Evolutionary conservation across 805 yeast genomes (phyloP), one percentile per base, ranked within the genome.

Genomic region (Candida nanaspora): DNA sequence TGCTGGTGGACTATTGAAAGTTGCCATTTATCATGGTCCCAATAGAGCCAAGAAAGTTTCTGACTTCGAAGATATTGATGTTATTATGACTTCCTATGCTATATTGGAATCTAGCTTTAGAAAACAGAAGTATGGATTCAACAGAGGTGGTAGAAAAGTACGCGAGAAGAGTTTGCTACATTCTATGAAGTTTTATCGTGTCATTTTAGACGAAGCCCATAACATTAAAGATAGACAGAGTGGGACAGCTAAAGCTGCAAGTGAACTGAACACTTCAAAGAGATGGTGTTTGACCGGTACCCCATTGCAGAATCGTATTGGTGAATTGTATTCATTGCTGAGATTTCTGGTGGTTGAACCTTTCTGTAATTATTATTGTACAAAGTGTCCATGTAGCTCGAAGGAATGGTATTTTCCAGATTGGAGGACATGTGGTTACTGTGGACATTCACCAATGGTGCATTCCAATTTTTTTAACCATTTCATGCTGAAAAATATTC

Each of bases 381-480:
- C 94, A n/a, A 82, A 80, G 55, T 93, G 98, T 66, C 84, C 80
- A 3, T 93, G 99, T 60, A 65, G 72, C 13, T 82, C 91, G 13
- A 70, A 74, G 22, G 84, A 82, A 39, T 93, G 99, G 99, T 69
- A 70, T 43, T 91, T 93, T 49, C 68, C 83, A 3, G 88, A 86
- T 56, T 76, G 85, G 68, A 76, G 88, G 54, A 82, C 78, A 44
- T 93, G 99, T 65, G 93, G 82, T 49, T 51, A 59, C 4, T 93
- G 99, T 68, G 88, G 86, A 0, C 97, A 89, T 64, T 76, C 87
- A 3, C 93, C 95, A 3, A 93, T 91, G 97, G 77, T 85, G 49
- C 99, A 93, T 56, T 82, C 95, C 29, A 89, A 88, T 63, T 93
- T 84, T 59, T 93, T 93, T 71, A 94, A 93, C 57, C 97, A 93